Evolutionary conservation across 176 grass and related monocot species (phyloP).

Genomic region (Cenchrus purpureus): DNA sequence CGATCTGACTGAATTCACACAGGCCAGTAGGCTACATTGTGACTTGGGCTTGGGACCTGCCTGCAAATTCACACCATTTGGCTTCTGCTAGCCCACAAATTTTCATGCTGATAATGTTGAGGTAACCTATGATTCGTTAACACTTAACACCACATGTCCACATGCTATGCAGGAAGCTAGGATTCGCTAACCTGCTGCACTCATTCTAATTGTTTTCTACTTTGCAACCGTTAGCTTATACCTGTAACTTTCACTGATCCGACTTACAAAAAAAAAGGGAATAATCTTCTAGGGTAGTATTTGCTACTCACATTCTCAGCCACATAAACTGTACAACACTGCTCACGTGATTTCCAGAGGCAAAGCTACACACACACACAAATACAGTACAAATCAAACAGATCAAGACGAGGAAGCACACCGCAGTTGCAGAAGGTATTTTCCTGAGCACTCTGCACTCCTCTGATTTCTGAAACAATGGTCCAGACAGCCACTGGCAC

Average conservation of each 20-base stretch:
- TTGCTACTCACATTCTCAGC: conserved; percentile 6
- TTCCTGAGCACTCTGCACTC: not conserved
- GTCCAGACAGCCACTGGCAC: not conserved
- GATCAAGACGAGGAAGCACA: not conserved
- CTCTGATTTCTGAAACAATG: not conserved
- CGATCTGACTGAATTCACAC: not conserved
- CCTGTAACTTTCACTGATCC: not conserved
- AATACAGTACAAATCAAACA: conserved; percentile 29
- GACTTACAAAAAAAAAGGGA: not conserved
- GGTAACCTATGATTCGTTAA: not conserved
- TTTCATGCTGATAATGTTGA: not conserved
- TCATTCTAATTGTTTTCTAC: not conserved
- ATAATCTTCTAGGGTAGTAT: not conserved
- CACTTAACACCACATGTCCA: too few species aligned
- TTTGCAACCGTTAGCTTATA: not conserved
- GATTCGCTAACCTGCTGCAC: not conserved
- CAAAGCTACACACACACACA: not conserved
- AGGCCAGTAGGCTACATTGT: not conserved
- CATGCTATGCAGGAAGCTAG: not conserved
- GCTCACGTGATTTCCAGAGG: not conserved
- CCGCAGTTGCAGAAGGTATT: conserved; percentile 8
- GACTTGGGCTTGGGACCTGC: not conserved
- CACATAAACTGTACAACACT: not conserved
- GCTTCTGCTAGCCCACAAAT: too few species aligned
- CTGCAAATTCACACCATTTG: not conserved